Conservation (phyloP, 495 filamentous ascomycete genomes). For the Penicillium egyptiacum region DNA sequence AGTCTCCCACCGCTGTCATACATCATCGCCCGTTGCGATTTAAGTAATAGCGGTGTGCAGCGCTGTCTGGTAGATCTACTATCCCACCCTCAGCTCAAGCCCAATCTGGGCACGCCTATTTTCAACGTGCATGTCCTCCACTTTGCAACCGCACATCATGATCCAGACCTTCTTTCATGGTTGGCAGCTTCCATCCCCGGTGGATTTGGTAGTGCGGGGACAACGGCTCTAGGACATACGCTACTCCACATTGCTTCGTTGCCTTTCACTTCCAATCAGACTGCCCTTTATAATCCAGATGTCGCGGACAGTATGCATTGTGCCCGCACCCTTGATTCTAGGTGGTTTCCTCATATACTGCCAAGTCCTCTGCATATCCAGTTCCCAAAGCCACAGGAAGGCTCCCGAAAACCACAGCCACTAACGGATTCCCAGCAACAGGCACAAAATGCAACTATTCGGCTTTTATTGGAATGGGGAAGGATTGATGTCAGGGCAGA, state of each 20-base stretch:
- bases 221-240: conserved; percentile 5
- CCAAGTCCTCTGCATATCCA: no score
- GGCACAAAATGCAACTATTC: no score
- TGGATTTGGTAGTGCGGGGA: not conserved
- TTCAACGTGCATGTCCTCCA: conserved; percentile 21
- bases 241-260: conserved; percentile 5
- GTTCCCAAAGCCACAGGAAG: no score
- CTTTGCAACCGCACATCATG: conserved; percentile 20
- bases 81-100: not conserved
- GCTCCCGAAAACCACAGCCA: no score
- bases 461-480: no score
- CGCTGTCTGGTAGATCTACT: conserved; percentile 1
- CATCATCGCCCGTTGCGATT: not conserved
- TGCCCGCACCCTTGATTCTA: no score
- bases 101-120: conserved; percentile 17
- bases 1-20: conserved; percentile 1
- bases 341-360: no score
- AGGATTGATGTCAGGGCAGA: no score
- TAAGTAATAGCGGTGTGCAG: not conserved
- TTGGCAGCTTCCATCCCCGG: not conserved
- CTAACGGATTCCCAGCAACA: no score
- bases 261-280: not conserved
- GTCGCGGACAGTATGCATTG: not conserved
- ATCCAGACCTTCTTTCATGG: conserved; percentile 16
- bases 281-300: not conserved